These are phyloP conservation scores for Malassezia restricta DNA, from an alignment of 1,284 basidiomycete genomes.

Conservation along the genomic window DNA sequence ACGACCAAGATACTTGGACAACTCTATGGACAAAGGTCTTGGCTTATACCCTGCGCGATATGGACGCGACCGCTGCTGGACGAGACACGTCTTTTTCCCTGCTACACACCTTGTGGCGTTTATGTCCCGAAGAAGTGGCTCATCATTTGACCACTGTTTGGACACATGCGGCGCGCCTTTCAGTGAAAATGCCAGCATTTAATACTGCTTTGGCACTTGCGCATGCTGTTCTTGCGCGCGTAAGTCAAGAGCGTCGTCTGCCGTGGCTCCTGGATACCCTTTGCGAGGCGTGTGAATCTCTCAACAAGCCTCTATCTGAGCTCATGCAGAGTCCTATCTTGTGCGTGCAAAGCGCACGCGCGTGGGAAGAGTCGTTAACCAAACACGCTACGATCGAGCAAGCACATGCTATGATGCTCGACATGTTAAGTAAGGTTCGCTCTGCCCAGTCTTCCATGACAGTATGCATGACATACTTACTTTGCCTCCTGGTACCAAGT, in stretches of 20 bases:
- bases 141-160: not conserved
- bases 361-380: not conserved
- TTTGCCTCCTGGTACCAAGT: not conserved
- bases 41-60: not conserved
- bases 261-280: not conserved
- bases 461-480: not conserved
- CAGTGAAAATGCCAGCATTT: not conserved
- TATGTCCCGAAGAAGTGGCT: not conserved
- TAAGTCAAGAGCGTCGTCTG: not conserved
- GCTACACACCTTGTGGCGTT: constrained; percentile 1
- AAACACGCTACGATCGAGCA: not conserved
- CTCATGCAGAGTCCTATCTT: constrained; percentile 1
- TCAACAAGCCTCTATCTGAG: not conserved
- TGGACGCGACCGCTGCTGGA: not conserved
- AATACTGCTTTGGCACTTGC: not conserved
- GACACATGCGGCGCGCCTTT: not conserved
- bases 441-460: not conserved
- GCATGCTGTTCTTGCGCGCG: not conserved
- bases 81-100: not conserved
- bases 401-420: not conserved
- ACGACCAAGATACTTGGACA: constrained; percentile 18
- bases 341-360: not conserved
- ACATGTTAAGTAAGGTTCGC: not conserved
- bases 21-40: constrained; percentile 12
- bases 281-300: not conserved